Conservation (phyloP, 192 early-diverging fungal genomes). For the Gaertneriomyces sp. region DNA sequence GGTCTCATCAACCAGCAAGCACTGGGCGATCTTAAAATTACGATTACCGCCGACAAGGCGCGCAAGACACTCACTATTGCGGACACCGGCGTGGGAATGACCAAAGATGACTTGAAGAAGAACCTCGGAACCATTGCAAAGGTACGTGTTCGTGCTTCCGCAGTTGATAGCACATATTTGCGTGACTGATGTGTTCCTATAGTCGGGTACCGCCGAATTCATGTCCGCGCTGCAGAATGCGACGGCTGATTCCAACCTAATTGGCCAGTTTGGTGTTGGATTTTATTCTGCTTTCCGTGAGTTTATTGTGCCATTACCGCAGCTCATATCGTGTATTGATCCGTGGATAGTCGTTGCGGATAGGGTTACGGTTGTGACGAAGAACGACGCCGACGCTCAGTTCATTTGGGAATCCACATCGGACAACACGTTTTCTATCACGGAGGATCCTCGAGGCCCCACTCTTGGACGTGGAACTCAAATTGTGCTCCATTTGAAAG, state of each 20-base stretch:
- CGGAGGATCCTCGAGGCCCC: constrained; percentile 84
- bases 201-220: constrained; percentile 90
- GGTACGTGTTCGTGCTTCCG: constrained; percentile 2
- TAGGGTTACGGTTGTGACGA: constrained; percentile 85
- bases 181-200: neutral
- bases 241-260: constrained; percentile 65
- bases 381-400: constrained; percentile 82
- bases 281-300: constrained; percentile 91
- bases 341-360: constrained; percentile 72
- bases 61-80: constrained; percentile 74
- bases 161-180: neutral
- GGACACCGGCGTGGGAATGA: constrained; percentile 98
- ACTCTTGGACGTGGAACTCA: constrained; percentile 91
- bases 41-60: constrained; percentile 71
- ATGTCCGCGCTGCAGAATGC: constrained; percentile 76
- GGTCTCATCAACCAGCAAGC: constrained; percentile 67
- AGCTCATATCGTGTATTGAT: neutral
- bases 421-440: constrained; percentile 85
- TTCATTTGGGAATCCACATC: constrained; percentile 93
- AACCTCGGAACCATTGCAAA: constrained; percentile 98
- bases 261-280: constrained; percentile 99
- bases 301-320: neutral
- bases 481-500: constrained; percentile 88
- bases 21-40: constrained; percentile 76
- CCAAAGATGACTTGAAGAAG: constrained; percentile 74